Conservation (phyloP, 345 rosid species). For the Corchorus olitorius region DNA sequence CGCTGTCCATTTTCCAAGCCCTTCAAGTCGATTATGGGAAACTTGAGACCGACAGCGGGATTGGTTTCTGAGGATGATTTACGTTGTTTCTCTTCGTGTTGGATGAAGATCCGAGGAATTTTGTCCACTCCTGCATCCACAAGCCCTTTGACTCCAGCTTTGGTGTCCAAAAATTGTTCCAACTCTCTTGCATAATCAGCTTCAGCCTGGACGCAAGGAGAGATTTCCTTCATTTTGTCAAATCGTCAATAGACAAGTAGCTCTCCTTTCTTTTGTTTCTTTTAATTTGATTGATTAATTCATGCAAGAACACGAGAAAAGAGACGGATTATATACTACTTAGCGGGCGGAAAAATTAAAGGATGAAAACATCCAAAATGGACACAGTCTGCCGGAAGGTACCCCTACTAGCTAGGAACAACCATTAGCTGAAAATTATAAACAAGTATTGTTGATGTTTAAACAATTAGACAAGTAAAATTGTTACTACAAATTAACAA, state of each 20-base stretch:
- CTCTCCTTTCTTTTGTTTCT: not conserved
- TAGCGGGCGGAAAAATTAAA: too few species aligned
- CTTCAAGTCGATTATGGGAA: slow-evolving; percentile 34
- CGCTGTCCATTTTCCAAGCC: slow-evolving; percentile 13
- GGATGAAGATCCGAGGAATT: slow-evolving; percentile 8
- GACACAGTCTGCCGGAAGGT: too few species aligned
- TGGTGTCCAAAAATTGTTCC: slow-evolving; percentile 2
- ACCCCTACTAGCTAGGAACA: too few species aligned
- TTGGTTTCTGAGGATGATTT: not conserved
- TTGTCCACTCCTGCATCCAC: not conserved
- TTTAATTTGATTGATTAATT: not conserved
- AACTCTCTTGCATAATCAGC: not conserved
- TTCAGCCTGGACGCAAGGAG: not conserved
- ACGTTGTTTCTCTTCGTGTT: slow-evolving; percentile 5
- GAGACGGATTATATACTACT: too few species aligned
- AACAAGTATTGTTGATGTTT: too few species aligned
- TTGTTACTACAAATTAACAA: too few species aligned
- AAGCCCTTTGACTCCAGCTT: slow-evolving; percentile 18
- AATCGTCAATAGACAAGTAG: too few species aligned
- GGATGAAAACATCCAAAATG: too few species aligned
- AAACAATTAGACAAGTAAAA: too few species aligned
- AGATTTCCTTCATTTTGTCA: not conserved
- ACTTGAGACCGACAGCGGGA: slow-evolving; percentile 13
- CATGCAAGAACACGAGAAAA: too few species aligned
- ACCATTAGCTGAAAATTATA: too few species aligned